Evolutionary conservation across 257 asterid species (phyloP), one percentile per base, ranked within the genome.

Genomic region (Solanum lycopersicoides): DNA sequence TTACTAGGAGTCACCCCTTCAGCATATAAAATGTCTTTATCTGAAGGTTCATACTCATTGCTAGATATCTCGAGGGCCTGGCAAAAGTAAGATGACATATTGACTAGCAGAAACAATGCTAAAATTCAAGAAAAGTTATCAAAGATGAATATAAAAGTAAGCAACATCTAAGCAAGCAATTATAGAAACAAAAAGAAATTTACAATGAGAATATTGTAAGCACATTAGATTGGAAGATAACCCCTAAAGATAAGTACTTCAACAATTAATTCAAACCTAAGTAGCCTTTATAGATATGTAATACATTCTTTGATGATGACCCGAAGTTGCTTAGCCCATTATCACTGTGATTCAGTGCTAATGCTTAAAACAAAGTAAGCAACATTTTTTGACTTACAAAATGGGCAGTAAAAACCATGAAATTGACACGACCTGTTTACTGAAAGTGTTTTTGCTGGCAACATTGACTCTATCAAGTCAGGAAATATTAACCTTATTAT

Each of bases 31-130:
- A 95, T 90, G 87, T 92, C 95, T 7, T 89, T 56, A 74, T 95
- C 97, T 45, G 95, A 88, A 74, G 98, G 96, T 86, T 89, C 90
- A 71, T 94, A 94, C 68, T 93, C 95, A 47, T 91, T 83, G 88
- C 98, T 89, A 28, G 94, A 94, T 90, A 93, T 90, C 94, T 90
- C 95, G 30, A 88, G 63, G 75, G 91, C 96, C 98, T 95, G 92
- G 53, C 37, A 86, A 74, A 86, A 86, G 86, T 71, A 28, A 65
- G 82, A 87, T 53, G 20, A 25, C 65, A 50, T 44, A 77, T 47
- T 80, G 68, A 47, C 85, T 50, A 34, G 69, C 7, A 50, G 32
- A 82, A 41, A 23, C 18, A 50, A 74, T 18, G 71, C 69, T 82
- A 50, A 82, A 82, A 16, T 34, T 50, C 32, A 39, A 50, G 34